These are phyloP conservation scores for Stephania yunnanensis DNA, from an alignment of 164 flowering plant genomes.

Conservation along the genomic window DNA sequence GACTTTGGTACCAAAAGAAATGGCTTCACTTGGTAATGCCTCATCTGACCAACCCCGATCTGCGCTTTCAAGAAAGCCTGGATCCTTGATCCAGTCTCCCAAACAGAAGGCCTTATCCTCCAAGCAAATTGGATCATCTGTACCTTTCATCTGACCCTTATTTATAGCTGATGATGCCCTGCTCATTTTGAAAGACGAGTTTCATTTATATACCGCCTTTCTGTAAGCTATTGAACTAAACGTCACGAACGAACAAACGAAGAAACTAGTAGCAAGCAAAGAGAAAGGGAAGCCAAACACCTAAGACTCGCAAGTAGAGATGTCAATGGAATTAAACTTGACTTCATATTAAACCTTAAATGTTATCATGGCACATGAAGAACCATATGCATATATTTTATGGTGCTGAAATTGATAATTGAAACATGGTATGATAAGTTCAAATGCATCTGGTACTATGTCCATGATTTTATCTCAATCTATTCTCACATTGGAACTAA, in stretches of 20 bases:
- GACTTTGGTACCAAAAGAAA: constrained; percentile 6
- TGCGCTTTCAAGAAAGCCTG: constrained; percentile 16
- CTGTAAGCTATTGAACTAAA: not conserved
- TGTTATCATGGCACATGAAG: not conserved
- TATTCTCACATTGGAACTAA: not conserved
- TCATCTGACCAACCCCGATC: constrained; percentile 20
- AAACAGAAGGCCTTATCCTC: constrained; percentile 21
- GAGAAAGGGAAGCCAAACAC: not conserved
- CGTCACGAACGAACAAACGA: not conserved
- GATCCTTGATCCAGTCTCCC: constrained; percentile 28
- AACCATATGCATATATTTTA: not conserved
- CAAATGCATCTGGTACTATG: too few species aligned
- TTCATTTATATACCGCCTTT: not conserved
- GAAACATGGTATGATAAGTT: too few species aligned
- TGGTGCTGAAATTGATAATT: not conserved
- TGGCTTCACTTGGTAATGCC: constrained; percentile 12
- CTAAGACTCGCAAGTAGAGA: not conserved
- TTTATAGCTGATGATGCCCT: constrained; percentile 20
- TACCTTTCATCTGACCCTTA: constrained; percentile 7
- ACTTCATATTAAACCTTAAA: not conserved
- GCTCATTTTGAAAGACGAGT: constrained; percentile 1
- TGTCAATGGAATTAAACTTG: not conserved
- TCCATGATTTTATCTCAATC: not conserved
- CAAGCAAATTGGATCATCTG: constrained; percentile 25
- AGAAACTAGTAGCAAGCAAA: not conserved